Evolutionary conservation across 1,284 basidiomycete species (phyloP), one percentile per base, ranked within the genome.

Genomic region (Moesziomyces sp.): DNA sequence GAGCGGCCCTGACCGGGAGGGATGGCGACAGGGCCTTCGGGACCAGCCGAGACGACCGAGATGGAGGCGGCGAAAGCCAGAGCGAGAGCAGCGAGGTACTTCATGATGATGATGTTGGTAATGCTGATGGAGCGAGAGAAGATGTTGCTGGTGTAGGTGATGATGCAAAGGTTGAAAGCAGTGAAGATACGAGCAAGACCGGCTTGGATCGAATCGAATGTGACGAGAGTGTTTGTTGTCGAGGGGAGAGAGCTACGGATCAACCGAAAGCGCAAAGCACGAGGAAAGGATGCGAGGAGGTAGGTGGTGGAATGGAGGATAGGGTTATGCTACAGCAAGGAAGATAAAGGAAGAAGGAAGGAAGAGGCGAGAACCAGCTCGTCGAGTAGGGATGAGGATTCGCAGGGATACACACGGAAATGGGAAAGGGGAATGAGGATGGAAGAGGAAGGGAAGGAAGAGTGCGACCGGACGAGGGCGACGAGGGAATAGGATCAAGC

Each of bases 31-130:
- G 58, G 47, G 5, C 40, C 28, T 26, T 73, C 70, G 18, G 59
- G 56, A 46, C 55, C 56, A 40, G 61, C 63, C 57, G 63, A 68
- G 21, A 47, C 59, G 43, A 69, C 21, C 18, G 58, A 26, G 38
- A 71, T 7, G 51, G 68, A 60, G 53, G 69, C 60, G 48, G 69
- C 64, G 18, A 76, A 54, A 21, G 74, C 69, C 64, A 68, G 30
- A 58, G 60, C 64, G 56, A 76, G 60, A 55, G 74, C 52, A 52
- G 68, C 64, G 53, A 72, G 64, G 58, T 68, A 64, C 69, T 76
- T 75, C 73, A 75, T 75, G 47, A 52, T 70, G 59, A 58, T 42
- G 23, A 4, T 18, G 42, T 34, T 44, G 49, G 21, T 23, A 5
- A 38, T 23, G 57, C 42, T 61, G 50, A 13, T 45, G 42, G 34